Base-by-base conservation (phyloP, 2,329 filamentous ascomycete species). In the Pezicula radicicola region DNA sequence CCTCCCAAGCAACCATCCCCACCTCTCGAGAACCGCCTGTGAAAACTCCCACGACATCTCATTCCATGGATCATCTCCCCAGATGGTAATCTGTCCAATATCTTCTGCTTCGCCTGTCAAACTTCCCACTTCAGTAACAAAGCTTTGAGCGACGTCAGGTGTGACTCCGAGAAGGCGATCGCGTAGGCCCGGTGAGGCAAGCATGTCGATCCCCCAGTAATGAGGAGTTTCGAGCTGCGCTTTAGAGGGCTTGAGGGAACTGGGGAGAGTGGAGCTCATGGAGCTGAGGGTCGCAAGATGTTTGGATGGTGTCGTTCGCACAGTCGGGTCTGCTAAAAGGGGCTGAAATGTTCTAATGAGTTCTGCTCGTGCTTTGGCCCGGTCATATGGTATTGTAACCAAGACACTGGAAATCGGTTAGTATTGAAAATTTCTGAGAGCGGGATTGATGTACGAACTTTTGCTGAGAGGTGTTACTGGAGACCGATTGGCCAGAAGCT, bases 1-100 rank as follows among this genome's bases (percentile, higher is more conserved):
- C 12, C 54, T 50, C 4, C 69, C 69, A 6, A 74, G 52, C 27
- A 74, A 51, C 66, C 70, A 73, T 0, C 68, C 67, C 70, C 71
- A 74, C 28, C 66, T 63, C 51, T 72, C 68, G 27, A 73, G 59
- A 2, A 72, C 61, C 9, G 59, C 54, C 21, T 66, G 64, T n/a
- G 70, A 73, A 45, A 73, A 69, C 52, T 74, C 71, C 71, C 71
- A 74, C 4, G 68, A 68, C 51, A 70, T 64, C 48, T 73, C 71
- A 51, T 72, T 71, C 6, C 71, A 57, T 39, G 69, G 65, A 55
- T 74, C 68, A 21, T 72, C 69, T 25, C 72, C 71, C 72, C 72
- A 74, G 43, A 73, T 68, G n/a, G 64, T 72, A 48, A 74, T 52
- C 49, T 73, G 71, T 7, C 67, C 68, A 6, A 62, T 57, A 45